Percentiles rank a stretch among this genome's conserved stretches.
These are phyloP conservation scores for Grammothele lineata DNA, from an alignment of 768 basidiomycete genomes.

Conservation along the genomic window DNA sequence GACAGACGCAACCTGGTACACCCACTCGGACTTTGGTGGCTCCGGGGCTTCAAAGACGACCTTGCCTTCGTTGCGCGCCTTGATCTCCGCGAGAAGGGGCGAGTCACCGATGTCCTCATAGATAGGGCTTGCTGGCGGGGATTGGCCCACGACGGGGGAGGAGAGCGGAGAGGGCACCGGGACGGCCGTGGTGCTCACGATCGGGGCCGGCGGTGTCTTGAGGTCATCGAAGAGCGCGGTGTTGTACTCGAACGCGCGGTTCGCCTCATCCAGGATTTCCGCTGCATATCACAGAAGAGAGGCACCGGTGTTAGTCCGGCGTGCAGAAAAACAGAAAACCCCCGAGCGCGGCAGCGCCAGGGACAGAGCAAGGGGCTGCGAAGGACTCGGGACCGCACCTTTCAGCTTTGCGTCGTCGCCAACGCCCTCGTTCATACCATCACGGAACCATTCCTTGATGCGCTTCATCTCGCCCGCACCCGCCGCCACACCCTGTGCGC, in stretches of 20 bases:
- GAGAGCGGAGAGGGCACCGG: background rate
- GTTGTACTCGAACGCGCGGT: slow-evolving; percentile 31
- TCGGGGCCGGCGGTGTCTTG: slow-evolving; percentile 13
- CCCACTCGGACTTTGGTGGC: slow-evolving; percentile 3
- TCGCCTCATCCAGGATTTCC: slow-evolving; percentile 29
- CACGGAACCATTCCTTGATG: slow-evolving; percentile 69
- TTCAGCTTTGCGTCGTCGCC: slow-evolving; percentile 29
- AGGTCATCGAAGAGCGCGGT: slow-evolving; percentile 27
- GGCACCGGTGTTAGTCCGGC: no score
- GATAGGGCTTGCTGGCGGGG: slow-evolving; percentile 1
- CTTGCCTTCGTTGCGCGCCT: slow-evolving; percentile 1
- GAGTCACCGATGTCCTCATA: slow-evolving; percentile 5
- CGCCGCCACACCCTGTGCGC: slow-evolving; percentile 31
- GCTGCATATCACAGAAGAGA: slow-evolving; percentile 9
- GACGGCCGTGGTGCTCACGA: background rate
- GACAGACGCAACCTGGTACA: slow-evolving; percentile 17
- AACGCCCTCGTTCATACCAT: slow-evolving; percentile 35
- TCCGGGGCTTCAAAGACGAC: slow-evolving; percentile 10
- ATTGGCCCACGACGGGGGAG: slow-evolving; percentile 4
- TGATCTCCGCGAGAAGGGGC: background rate
- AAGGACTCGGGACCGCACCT: no score
- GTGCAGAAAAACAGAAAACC: background rate
- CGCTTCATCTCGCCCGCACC: slow-evolving; percentile 60
- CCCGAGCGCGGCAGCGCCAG: background rate
- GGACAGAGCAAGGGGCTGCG: background rate